Percentiles rank a stretch among this genome's conserved stretches.
phyloP scores from a whole-genome alignment of 2,329 filamentous ascomycete species.

The Trichophyton mentagrophytes region DNA sequence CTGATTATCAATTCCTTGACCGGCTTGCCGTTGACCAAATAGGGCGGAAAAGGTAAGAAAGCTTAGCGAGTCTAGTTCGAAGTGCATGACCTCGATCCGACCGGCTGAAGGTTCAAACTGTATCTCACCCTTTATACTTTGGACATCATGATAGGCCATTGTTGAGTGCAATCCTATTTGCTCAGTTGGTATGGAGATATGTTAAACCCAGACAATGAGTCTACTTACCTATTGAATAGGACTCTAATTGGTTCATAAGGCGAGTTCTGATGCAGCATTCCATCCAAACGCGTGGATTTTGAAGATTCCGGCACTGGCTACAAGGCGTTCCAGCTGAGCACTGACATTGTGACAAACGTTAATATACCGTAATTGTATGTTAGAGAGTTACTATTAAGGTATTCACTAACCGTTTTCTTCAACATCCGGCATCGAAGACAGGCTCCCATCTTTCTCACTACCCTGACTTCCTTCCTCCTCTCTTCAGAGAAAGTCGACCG shows the following conservation, averaged over 20 bases:
- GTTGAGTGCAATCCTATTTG: constrained; percentile 37
- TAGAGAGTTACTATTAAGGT: neutral
- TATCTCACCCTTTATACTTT: constrained; percentile 36
- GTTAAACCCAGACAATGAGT: neutral
- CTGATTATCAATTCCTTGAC: constrained; percentile 29
- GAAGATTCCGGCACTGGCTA: constrained; percentile 46
- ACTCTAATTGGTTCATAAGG: constrained; percentile 45
- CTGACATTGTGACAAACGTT: constrained; percentile 13
- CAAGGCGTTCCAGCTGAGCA: constrained; percentile 50
- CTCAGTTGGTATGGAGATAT: neutral
- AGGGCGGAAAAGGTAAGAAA: constrained; percentile 37
- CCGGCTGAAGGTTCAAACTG: constrained; percentile 38
- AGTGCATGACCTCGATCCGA: constrained; percentile 44
- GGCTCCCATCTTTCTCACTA: constrained; percentile 47
- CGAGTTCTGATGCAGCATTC: constrained; percentile 46
- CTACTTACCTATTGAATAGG: constrained; percentile 40
- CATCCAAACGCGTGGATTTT: constrained; percentile 50
- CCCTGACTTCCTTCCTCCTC: constrained; percentile 46
- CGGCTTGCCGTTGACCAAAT: constrained; percentile 27
- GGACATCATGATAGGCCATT: constrained; percentile 40
- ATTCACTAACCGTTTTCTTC: constrained; percentile 41
- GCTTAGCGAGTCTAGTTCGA: constrained; percentile 37
- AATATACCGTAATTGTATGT: neutral
- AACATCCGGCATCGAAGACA: constrained; percentile 53
- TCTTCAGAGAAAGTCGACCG: constrained; percentile 45